phyloP scores from a whole-genome alignment of 208 protist genomes.

The Herpetomonas muscarum region DNA sequence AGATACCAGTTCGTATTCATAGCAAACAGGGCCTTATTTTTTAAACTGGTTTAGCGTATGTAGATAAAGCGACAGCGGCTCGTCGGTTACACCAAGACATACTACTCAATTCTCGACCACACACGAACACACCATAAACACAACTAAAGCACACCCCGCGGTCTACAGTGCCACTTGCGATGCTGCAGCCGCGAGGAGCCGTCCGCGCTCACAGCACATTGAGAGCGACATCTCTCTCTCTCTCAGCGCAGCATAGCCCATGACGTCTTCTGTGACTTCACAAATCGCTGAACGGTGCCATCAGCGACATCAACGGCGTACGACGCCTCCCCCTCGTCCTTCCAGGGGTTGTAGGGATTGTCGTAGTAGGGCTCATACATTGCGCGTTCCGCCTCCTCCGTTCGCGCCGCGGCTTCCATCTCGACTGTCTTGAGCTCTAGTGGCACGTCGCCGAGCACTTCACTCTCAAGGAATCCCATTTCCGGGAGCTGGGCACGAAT shows the following conservation, averaged over 20 bases:
- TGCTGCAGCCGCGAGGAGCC: no score
- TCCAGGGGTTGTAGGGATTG: constrained; percentile 85
- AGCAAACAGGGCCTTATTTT: no score
- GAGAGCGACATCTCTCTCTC: no score
- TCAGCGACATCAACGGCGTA: constrained; percentile 83
- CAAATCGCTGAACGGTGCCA: constrained; percentile 64
- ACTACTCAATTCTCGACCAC: no score
- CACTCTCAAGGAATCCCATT: constrained; percentile 59
- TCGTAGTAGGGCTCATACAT: constrained; percentile 82
- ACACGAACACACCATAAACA: no score
- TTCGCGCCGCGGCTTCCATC: constrained; percentile 80
- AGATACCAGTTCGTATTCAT: no score
- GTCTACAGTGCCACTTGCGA: no score
- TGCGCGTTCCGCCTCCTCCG: constrained; percentile 73
- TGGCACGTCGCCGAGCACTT: constrained; percentile 64
- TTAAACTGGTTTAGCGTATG: no score
- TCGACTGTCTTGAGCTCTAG: constrained; percentile 70
- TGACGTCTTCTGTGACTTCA: constrained; percentile 66
- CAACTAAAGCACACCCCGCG: no score
- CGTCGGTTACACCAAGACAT: no score
- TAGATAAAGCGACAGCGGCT: no score
- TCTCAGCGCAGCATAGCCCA: constrained; percentile 80
- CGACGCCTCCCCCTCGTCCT: constrained; percentile 66
- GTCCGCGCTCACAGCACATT: no score
- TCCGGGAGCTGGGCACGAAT: constrained; percentile 86